These are phyloP conservation scores for Suillus lakei DNA, from an alignment of 768 basidiomycete species.

Conservation along the genomic window DNA sequence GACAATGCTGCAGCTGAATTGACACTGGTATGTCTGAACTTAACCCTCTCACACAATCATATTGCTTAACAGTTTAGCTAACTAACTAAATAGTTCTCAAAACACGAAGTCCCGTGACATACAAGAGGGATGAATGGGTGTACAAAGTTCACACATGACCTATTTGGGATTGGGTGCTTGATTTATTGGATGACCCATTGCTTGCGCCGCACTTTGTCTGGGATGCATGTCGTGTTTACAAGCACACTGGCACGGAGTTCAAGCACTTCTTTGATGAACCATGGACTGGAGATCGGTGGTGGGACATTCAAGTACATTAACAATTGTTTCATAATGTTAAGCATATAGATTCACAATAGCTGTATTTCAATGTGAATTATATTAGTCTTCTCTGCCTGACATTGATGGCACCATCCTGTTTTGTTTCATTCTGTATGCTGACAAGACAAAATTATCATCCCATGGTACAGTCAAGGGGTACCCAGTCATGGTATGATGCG, in stretches of 20 bases:
- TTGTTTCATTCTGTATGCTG: slow-evolving; percentile 21
- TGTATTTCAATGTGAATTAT: not conserved
- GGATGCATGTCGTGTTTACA: slow-evolving; percentile 35
- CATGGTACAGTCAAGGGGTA: slow-evolving; percentile 27
- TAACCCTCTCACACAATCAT: not conserved
- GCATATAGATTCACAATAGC: not conserved
- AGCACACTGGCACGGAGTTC: slow-evolving; percentile 29
- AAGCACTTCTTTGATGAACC: slow-evolving; percentile 38
- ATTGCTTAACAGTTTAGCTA: not conserved
- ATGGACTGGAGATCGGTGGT: slow-evolving; percentile 40
- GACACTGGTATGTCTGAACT: slow-evolving; percentile 11
- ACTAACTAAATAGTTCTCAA: slow-evolving; percentile 14
- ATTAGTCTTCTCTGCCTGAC: slow-evolving; percentile 7
- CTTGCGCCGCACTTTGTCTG: slow-evolving; percentile 30
- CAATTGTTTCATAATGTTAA: not conserved
- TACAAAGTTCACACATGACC: slow-evolving; percentile 7
- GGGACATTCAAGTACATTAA: slow-evolving; percentile 42
- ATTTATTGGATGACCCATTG: slow-evolving; percentile 3
- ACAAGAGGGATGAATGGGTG: slow-evolving; percentile 9
- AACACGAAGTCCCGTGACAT: slow-evolving; percentile 7
- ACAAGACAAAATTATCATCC: slow-evolving; percentile 21
- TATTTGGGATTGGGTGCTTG: slow-evolving; percentile 15
- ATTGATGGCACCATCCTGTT: slow-evolving; percentile 8
- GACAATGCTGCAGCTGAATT: slow-evolving; percentile 6
- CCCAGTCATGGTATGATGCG: slow-evolving; percentile 18